Evolutionary conservation across 345 rosid species (phyloP), one percentile per base, ranked within the genome.

Genomic region (Physaria fendleri): DNA sequence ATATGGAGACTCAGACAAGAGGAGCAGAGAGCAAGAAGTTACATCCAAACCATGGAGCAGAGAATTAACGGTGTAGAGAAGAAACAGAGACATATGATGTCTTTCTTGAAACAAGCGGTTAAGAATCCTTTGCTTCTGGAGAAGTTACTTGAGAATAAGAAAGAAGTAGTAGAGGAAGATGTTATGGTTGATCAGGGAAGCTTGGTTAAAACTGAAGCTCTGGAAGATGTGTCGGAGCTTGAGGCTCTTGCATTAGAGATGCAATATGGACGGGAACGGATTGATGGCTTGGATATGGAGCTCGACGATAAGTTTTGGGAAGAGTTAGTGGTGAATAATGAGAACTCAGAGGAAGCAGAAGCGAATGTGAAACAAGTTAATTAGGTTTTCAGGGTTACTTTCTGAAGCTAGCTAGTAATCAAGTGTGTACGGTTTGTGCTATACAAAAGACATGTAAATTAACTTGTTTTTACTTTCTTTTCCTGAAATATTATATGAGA

Each of bases 1-100:
- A 54, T 88, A 22, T 80, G 82, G 75, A 85, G 75, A 74, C 81
- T 91, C 3, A 77, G 85, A 39, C 82, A 83, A 35, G 83, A 85
- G 65, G 92, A 85, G 37, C 92, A 81, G 78, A 79, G 48, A 35
- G 81, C 90, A 0, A 78, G 77, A 66, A 68, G 72, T 4, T 73
- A 70, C 64, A 69, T 91, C 64, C 83, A 81, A 23, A 74, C 76
- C 27, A 75, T 85, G 84, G 95, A 91, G 42, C 75, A 79, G 52
- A 79, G 88, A 74, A 57, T 91, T 1, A 79, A 78, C 22, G 76
- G 81, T 32, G 78, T 83, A n/a, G 95, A 91, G 74, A 58, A 52
- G 68, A 88, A 85, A 73, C 96, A 91, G 82, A 83, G 68, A 45
- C 91, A 85, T 42, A 87, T 87, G 95, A 88, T 91, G 95, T 79